Base-by-base conservation (phyloP, 1,139 yeast species). In the Geotrichum reessii region DNA sequence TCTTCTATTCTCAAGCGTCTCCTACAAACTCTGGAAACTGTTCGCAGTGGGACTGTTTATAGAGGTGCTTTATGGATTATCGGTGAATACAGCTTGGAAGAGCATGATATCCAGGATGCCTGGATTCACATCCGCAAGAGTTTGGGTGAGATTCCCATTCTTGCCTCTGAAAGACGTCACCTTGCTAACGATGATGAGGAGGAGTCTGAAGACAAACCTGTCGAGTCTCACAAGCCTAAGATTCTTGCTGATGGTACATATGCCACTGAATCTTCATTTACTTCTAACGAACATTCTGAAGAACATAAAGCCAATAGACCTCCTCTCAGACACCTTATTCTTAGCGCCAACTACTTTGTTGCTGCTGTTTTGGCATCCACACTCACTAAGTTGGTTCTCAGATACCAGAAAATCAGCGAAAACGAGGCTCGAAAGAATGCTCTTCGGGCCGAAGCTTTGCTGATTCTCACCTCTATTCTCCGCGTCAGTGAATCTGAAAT, bases 181-280 rank as follows among this genome's bases (percentile, higher is more conserved):
- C 65, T 68, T 24, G 63, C 77, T 21, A 71, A 66, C 24, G 66
- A 67, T 14, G 74, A 79, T 31, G 78, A 74, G 12, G 74, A 73
- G 8, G 65, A 60, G 4, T 74, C 68, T 6, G 70, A 66, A n/a
- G 66, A 68, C 27, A 69, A 64, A 44, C 70, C 72, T 33, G 52
- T 70, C 11, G 73, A 73, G 57, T 73, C 78, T 47, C 74, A 74
- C 62, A 90, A 89, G 55, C 97, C 98, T 37, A 85, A 87, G 63
- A 86, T 95, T 59, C 81, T 93, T 64, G 97, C 99, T 22, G 99
- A 95, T 75, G 99, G 99, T 66, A 95, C 99, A 1, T 95, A 95
- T 75, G 99, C 99, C 33, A 87, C 97, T 37, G 99, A 95, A 74
- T 86, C 85, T 66, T 97, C 98, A 0, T 79, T 90, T 61, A 83